Base-by-base conservation (phyloP, 805 yeast species). In the Candida koratica region DNA sequence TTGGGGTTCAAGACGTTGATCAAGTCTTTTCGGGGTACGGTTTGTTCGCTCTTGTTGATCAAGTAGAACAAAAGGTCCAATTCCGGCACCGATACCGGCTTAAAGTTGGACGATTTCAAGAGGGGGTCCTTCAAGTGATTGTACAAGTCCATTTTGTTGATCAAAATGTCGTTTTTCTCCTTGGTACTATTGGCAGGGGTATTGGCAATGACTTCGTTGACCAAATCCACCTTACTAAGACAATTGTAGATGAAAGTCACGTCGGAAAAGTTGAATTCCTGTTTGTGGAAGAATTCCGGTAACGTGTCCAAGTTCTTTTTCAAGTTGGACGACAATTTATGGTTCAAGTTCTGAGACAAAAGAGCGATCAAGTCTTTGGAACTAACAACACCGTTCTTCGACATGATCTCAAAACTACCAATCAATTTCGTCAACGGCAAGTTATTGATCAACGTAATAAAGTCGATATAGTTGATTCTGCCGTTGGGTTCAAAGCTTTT, bases 1-100 rank as follows among this genome's bases (percentile, higher is more conserved):
- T 61, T 64, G 44, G 90, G 86, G 34, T 90, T 79, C 48, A 84
- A 75, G 38, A 56, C 57, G 8, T 66, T 58, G 41, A 67, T 63
- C 46, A 67, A 54, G 36, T 65, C 70, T 43, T 57, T 59, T 47
- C 73, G 55, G 11, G 68, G 53, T 30, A 67, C 69, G 28, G 57
- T 52, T 40, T 67, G 67, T 37, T 59, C 64, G 30, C 52, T 44
- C 39, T 61, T 52, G 47, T 63, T 58, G 41, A 67, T 65, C 43
- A 67, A 57, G 41, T 58, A 57, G 46, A 64, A 67, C 39, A 67
- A 53, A 42, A 67, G 52, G 44, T 67, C 67, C 38, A 67, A 52
- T 41, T 67, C 72, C 11, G 49, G 47, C 27, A 58, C 60, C 20
- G 69, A 53, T 12, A 67, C 53, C 6, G 71, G 70, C 44, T 56